phyloP scores from a whole-genome alignment of 176 grass and related monocot genomes.

The Tuctoria greenei region DNA sequence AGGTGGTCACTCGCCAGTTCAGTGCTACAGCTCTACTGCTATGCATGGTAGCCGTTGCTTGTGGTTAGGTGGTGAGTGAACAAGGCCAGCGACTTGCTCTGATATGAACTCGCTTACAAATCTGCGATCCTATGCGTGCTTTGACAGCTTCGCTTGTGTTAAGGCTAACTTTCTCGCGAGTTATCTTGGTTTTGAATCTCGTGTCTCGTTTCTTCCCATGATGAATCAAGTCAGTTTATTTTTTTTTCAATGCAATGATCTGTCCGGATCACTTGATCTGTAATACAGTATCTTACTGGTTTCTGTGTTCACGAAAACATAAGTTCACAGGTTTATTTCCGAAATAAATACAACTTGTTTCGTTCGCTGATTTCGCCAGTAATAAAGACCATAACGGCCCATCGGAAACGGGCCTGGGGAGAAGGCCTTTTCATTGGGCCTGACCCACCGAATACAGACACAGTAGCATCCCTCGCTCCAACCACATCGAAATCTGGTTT shows the following conservation, averaged over 20 bases:
- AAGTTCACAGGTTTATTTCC: neutral
- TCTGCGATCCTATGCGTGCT: neutral
- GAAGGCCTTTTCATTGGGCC: neutral
- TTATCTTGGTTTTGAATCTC: neutral
- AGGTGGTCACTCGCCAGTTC: conserved; percentile 28
- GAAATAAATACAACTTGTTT: neutral
- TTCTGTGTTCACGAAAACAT: neutral
- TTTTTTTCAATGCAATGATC: neutral
- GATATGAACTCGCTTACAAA: neutral
- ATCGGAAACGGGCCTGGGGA: neutral
- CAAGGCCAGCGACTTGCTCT: neutral
- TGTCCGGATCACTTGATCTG: neutral
- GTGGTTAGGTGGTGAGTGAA: neutral
- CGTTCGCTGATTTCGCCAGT: neutral
- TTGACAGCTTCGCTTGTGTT: neutral
- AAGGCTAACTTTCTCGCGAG: neutral
- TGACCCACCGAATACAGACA: neutral
- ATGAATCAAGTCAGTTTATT: neutral
- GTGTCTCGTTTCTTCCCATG: neutral
- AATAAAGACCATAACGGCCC: neutral
- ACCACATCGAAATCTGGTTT: neutral
- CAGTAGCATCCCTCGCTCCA: neutral
- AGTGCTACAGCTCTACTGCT: neutral
- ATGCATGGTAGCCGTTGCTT: neutral
- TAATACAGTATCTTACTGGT: too few species aligned